Base-by-base conservation (phyloP, 2,329 filamentous ascomycete species). In the Aureobasidium sp. region DNA sequence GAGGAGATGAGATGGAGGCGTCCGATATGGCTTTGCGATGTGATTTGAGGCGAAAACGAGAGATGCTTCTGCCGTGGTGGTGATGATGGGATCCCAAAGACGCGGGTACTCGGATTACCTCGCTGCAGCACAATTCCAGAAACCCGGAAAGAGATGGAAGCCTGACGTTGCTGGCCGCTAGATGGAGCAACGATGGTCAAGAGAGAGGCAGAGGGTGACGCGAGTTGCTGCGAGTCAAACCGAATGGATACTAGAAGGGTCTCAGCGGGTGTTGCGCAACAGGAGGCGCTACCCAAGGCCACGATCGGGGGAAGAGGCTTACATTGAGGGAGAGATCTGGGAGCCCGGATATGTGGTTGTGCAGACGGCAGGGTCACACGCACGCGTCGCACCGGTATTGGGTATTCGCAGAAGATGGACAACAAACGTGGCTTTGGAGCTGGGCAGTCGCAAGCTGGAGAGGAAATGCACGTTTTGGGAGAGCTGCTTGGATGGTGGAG, bases 291-390 rank as follows among this genome's bases (percentile, higher is more conserved):
- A 61, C 67, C 68, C 68, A 68, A 61, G 64, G 62, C 67, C 68
- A 67, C 64, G 67, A 70, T 70, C 67, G 69, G 68, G 73, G 68
- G 42, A 56, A 42, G 60, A 48, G 60, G 60, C 60, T 61, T 61
- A 61, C 60, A 54, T 39, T 54, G 22, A 54, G 50, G 69, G 72
- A 72, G 66, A 69, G 68, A 70, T 71, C 75, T 69, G 71, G 71
- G 71, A 68, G 66, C 73, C 76, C 75, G 72, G 66, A 72, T 74
- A 73, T 72, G 74, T 74, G 76, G 76, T 76, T 73, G 76, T 73
- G 76, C 75, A 78, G 75, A 75, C 70, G 73, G 72, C 56, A 60
- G 57, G 59, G 70, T 71, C 58, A 63, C 64, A 71, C 69, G 65
- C 68, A 65, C 54, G 29, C 35, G 42, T 50, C 27, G 49, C 39